Percentiles rank a stretch among this genome's conserved stretches.
phyloP scores from a whole-genome alignment of 441 rosid species.

The Codiaeum variegatum region DNA sequence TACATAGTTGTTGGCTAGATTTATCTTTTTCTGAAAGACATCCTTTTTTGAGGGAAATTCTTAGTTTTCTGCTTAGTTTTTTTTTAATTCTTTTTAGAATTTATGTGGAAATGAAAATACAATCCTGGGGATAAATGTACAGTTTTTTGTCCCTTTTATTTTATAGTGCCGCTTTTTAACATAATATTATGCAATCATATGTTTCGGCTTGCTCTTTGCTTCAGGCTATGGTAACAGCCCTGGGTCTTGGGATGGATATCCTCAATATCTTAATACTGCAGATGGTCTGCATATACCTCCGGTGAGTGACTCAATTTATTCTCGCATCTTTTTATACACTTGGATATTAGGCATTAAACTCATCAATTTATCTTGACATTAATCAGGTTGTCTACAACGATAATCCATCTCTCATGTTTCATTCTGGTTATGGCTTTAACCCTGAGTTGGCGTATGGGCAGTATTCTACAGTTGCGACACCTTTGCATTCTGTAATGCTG shows the following conservation, averaged over 20 bases:
- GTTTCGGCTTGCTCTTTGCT: slow-evolving; percentile 18
- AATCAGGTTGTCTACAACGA: slow-evolving; percentile 60
- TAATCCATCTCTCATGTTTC: slow-evolving; percentile 48
- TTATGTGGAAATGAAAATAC: not conserved
- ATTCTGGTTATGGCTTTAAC: slow-evolving; percentile 52
- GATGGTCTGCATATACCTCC: slow-evolving; percentile 56
- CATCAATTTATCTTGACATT: not conserved
- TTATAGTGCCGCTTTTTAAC: not conserved
- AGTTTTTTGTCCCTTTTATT: not conserved
- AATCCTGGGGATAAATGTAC: not conserved
- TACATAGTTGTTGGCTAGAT: not conserved
- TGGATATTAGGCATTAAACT: not conserved
- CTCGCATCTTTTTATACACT: not conserved
- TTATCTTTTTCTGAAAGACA: not conserved
- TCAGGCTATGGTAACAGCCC: slow-evolving; percentile 46
- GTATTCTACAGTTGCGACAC: slow-evolving; percentile 50
- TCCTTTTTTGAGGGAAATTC: not conserved
- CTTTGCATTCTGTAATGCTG: slow-evolving; percentile 49
- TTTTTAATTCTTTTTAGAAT: not conserved
- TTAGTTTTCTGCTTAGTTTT: not conserved
- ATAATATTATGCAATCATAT: not conserved
- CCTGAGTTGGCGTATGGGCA: slow-evolving; percentile 56
- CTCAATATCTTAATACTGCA: slow-evolving; percentile 45
- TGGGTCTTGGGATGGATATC: slow-evolving; percentile 52
- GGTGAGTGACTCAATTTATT: slow-evolving; percentile 31